A percentile compares a stretch with the other conserved stretches of the same genome.
phyloP scores from a whole-genome alignment of 2,329 filamentous ascomycete species.

The Fusarium duplospermum region DNA sequence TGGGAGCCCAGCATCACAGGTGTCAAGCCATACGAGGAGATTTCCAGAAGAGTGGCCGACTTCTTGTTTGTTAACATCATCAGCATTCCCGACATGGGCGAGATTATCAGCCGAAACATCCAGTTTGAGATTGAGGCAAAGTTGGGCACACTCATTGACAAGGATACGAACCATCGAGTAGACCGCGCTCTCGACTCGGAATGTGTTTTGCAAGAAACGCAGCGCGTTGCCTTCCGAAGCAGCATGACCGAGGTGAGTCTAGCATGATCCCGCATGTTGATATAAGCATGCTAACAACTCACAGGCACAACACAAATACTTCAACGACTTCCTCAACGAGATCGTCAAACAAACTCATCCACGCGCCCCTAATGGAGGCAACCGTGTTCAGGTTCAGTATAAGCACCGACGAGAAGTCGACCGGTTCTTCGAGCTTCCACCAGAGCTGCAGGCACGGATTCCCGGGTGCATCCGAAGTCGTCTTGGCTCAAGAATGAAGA shows the following conservation, averaged over 20 bases:
- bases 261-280: not conserved
- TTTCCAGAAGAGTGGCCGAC: slow-evolving; percentile 82
- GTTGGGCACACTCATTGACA: slow-evolving; percentile 83
- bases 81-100: slow-evolving; percentile 71
- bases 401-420: slow-evolving; percentile 86
- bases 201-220: slow-evolving; percentile 72
- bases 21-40: slow-evolving; percentile 76
- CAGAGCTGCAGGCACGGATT: slow-evolving; percentile 67
- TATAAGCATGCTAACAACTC: slow-evolving; percentile 28
- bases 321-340: slow-evolving; percentile 88
- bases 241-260: slow-evolving; percentile 87
- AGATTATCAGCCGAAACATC: slow-evolving; percentile 72
- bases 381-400: slow-evolving; percentile 77
- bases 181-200: slow-evolving; percentile 76
- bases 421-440: slow-evolving; percentile 81
- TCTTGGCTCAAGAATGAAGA: slow-evolving; percentile 62
- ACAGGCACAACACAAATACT: slow-evolving; percentile 80
- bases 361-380: slow-evolving; percentile 58
- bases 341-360: slow-evolving; percentile 70
- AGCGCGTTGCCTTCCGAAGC: slow-evolving; percentile 79
- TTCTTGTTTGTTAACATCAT: slow-evolving; percentile 82
- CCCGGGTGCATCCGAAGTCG: slow-evolving; percentile 73
- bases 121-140: slow-evolving; percentile 96
- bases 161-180: slow-evolving; percentile 76
- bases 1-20: slow-evolving; percentile 79